Evolutionary conservation across 768 basidiomycete genomes (phyloP).

Genomic region (Solioccasus polychromus): DNA sequence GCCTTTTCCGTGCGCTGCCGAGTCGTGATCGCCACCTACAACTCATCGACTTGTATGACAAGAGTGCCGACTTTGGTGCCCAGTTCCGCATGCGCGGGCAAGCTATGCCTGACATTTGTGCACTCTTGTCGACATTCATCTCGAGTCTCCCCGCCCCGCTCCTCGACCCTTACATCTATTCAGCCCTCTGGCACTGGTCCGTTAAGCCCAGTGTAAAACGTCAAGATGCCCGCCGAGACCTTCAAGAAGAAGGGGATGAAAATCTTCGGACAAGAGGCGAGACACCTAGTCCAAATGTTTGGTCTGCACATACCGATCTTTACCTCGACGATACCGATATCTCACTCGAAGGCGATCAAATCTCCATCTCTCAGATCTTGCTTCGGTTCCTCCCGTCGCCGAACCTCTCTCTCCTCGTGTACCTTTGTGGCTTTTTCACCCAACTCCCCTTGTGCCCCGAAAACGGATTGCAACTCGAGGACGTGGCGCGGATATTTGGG

Average conservation of each 20-base stretch:
- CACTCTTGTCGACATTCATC: slow-evolving; percentile 46
- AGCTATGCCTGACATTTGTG: slow-evolving; percentile 42
- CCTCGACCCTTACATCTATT: slow-evolving; percentile 39
- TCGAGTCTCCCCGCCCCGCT: slow-evolving; percentile 46
- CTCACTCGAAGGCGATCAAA: slow-evolving; percentile 31
- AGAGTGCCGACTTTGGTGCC: slow-evolving; percentile 22
- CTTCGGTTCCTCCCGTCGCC: slow-evolving; percentile 47
- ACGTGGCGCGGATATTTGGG: slow-evolving; percentile 47
- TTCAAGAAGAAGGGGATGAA: slow-evolving; percentile 33
- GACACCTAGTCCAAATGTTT: slow-evolving; percentile 16
- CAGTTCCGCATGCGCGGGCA: slow-evolving; percentile 33
- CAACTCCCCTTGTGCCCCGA: slow-evolving; percentile 50
- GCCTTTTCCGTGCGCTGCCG: slow-evolving; percentile 42
- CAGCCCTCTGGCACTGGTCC: slow-evolving; percentile 43
- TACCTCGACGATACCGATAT: slow-evolving; percentile 15
- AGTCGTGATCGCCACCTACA: slow-evolving; percentile 38
- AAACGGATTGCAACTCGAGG: slow-evolving; percentile 45
- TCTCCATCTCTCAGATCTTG: slow-evolving; percentile 44
- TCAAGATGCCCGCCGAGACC: slow-evolving; percentile 29
- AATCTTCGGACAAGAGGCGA: slow-evolving; percentile 27
- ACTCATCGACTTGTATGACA: slow-evolving; percentile 39
- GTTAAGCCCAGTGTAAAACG: slow-evolving; percentile 41
- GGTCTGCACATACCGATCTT: slow-evolving; percentile 12
- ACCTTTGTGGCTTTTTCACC: slow-evolving; percentile 48
- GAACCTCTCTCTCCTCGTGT: slow-evolving; percentile 40